Evolutionary conservation across 2,329 filamentous ascomycete genomes (phyloP), one percentile per base, ranked within the genome.

Genomic region (Aschersonia sp.): DNA sequence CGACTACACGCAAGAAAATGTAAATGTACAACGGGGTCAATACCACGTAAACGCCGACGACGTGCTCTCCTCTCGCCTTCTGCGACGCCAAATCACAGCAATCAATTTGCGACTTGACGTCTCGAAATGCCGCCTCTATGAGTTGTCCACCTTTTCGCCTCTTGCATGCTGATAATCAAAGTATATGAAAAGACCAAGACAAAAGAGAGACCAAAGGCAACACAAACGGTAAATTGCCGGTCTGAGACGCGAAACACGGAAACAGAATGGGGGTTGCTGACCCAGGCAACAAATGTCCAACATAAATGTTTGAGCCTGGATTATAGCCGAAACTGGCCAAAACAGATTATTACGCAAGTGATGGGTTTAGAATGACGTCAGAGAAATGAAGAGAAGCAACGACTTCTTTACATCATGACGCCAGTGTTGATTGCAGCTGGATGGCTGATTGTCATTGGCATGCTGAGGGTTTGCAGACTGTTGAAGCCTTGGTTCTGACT

Each of bases 391-490:
- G n/a, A 9, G 40, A n/a, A n/a, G 14, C 43, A 50, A 48, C 39
- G 47, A 49, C 49, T 43, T 32, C 51, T 48, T 64, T 62, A 68
- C 63, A 72, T 69, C 59, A 73, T 64, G 47, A 65, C 67, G 37
- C 66, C 65, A 1, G 68, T 65, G 51, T 69, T 67, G 52, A 69
- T 62, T 49, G 68, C 64, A 48, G 67, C 60, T 44, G 75, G 72
- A 47, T 75, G 71, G 64, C 74, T 79, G 55, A 79, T 75, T 11
- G 74, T 74, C 75, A 80, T 79, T 14, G 76, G 75, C 75, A 80
- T 78, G 65, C 75, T 77, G 47, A 80, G 67, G 43, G 74, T 77
- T 58, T 79, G 75, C 49, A 80, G 66, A 57, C 69, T 76, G 66
- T 77, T 78, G 64, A 67, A 79, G 35, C 66, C 56, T 49, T 70